Conservation (phyloP, 2,329 filamentous ascomycete genomes). For the Exophiala aquamarina region DNA sequence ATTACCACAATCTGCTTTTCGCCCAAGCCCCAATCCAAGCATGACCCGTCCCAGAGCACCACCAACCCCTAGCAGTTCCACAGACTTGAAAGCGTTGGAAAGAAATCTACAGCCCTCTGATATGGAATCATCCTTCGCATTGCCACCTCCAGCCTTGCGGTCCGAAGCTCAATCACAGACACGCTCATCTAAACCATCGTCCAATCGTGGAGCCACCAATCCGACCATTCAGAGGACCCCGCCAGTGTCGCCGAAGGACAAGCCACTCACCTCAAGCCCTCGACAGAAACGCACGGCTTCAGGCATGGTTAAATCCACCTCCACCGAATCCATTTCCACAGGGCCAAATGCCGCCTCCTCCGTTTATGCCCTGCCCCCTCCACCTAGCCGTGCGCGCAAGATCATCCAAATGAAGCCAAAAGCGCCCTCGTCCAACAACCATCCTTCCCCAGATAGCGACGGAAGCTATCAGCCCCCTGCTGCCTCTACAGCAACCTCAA, state of each 20-base stretch:
- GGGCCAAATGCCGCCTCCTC: slow-evolving; percentile 52
- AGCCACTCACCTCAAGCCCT: slow-evolving; percentile 24
- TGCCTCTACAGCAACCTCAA: slow-evolving; percentile 14
- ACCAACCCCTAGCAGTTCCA: slow-evolving; percentile 76
- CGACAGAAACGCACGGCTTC: slow-evolving; percentile 26
- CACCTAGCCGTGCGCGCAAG: slow-evolving; percentile 86
- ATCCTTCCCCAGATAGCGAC: slow-evolving; percentile 18
- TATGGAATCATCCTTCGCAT: slow-evolving; percentile 68
- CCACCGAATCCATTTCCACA: slow-evolving; percentile 22
- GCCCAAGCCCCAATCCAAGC: neutral
- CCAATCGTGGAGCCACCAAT: slow-evolving; percentile 51
- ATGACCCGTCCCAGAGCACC: slow-evolving; percentile 70
- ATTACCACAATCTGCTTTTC: neutral
- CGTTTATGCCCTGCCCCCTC: slow-evolving; percentile 80
- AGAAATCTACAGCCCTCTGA: slow-evolving; percentile 20
- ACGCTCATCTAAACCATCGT: slow-evolving; percentile 48
- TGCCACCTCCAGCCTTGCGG: slow-evolving; percentile 72
- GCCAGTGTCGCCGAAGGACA: slow-evolving; percentile 29
- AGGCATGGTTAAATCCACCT: slow-evolving; percentile 24
- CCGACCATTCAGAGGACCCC: slow-evolving; percentile 40
- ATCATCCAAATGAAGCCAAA: slow-evolving; percentile 97
- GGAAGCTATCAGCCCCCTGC: slow-evolving; percentile 23
- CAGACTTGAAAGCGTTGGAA: slow-evolving; percentile 73
- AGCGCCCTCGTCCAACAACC: slow-evolving; percentile 48
- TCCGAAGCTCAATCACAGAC: slow-evolving; percentile 45